Evolutionary conservation across 768 basidiomycete genomes (phyloP).

Genomic region (Phanerochaete carnosa): DNA sequence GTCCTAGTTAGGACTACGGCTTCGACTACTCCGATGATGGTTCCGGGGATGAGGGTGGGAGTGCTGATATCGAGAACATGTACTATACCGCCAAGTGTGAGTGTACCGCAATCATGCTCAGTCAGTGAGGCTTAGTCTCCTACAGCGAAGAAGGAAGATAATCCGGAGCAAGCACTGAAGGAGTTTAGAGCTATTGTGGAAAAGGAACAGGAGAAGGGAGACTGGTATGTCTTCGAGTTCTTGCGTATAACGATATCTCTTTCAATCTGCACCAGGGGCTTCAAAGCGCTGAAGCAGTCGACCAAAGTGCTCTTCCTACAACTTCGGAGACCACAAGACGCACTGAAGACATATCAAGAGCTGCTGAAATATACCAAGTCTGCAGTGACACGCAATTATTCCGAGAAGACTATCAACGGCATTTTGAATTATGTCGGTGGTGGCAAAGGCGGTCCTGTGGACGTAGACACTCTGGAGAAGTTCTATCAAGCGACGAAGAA

Average conservation of each 20-base stretch:
- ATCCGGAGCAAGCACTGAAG: conserved; percentile 86
- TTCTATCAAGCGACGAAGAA: conserved; percentile 94
- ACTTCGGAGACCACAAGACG: conserved; percentile 77
- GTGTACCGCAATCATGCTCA: conserved; percentile 21
- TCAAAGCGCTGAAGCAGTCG: conserved; percentile 97
- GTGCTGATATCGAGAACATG: conserved; percentile 93
- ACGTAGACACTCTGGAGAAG: conserved; percentile 85
- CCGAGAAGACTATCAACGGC: conserved; percentile 98
- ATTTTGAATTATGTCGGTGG: conserved; percentile 98
- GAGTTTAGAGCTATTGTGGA: conserved; percentile 88
- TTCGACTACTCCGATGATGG: conserved; percentile 96
- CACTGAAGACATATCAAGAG: conserved; percentile 79
- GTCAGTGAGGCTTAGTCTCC: neutral
- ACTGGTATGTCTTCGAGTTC: conserved; percentile 60
- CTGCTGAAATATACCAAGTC: conserved; percentile 94
- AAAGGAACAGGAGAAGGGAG: conserved; percentile 88
- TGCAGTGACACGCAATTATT: conserved; percentile 91
- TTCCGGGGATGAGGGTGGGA: conserved; percentile 74
- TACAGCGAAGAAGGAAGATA: conserved; percentile 89
- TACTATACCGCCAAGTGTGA: conserved; percentile 97
- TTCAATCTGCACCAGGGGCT: conserved; percentile 68
- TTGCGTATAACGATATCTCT: neutral
- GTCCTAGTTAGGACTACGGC: conserved; percentile 70
- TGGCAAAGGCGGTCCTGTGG: conserved; percentile 71
- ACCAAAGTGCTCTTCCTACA: conserved; percentile 89